phyloP scores from a whole-genome alignment of 2,329 filamentous ascomycete genomes.

The Tolypocladium guangdongense region DNA sequence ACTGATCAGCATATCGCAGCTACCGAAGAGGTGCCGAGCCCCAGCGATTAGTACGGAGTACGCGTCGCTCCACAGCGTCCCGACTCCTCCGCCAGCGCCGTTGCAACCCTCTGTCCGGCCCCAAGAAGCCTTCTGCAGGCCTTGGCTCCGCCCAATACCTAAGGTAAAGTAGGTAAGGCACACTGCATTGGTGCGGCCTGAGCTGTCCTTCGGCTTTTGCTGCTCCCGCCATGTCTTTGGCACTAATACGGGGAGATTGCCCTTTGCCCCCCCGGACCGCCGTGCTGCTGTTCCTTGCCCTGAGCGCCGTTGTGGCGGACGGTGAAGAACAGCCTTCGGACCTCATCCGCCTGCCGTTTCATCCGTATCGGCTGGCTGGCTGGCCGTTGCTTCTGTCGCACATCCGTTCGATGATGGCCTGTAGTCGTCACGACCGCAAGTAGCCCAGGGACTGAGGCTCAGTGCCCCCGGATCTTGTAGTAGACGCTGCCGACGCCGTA shows the following conservation, averaged over 20 bases:
- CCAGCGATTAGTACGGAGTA: too few species aligned
- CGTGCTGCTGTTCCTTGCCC: not conserved
- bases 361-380: not conserved
- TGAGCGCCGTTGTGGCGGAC: not conserved
- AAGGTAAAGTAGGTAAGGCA: too few species aligned
- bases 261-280: not conserved
- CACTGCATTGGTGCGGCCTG: not conserved
- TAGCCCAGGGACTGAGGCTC: constrained; percentile 1
- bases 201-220: not conserved
- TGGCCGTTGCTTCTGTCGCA: not conserved
- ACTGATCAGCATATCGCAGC: too few species aligned
- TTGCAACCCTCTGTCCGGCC: too few species aligned
- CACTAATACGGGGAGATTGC: not conserved
- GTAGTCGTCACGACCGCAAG: not conserved
- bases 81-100: too few species aligned
- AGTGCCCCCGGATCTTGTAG: constrained; percentile 21
- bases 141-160: too few species aligned
- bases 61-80: not conserved
- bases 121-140: not conserved
- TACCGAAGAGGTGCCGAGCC: not conserved
- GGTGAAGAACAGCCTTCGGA: too few species aligned
- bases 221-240: too few species aligned
- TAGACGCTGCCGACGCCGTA: constrained; percentile 26
- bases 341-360: not conserved
- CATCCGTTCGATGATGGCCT: not conserved